Evolutionary conservation across 371 early-diverging fungal genomes (phyloP).

Genomic region (Blastocladiella emersonii): DNA sequence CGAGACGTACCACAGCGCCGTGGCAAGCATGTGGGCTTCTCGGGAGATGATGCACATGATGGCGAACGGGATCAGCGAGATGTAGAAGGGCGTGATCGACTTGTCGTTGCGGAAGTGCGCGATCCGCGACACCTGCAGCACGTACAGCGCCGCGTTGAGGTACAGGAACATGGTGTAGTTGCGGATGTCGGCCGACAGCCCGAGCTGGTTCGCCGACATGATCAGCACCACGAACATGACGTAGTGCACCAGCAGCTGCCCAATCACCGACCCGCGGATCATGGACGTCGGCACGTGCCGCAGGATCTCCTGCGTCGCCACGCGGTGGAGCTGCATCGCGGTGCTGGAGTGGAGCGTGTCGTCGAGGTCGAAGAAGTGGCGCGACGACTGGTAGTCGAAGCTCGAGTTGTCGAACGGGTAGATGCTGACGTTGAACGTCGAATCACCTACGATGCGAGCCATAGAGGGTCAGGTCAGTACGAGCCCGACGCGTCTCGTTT

Average conservation of each 20-base stretch:
- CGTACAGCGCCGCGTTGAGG: not conserved
- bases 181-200: not conserved
- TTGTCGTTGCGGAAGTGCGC: constrained; percentile 3
- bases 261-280: not conserved
- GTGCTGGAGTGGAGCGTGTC: too few species aligned
- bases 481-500: too few species aligned
- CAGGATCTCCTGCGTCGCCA: not conserved
- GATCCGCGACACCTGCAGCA: constrained; percentile 6
- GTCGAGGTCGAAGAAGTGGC: too few species aligned
- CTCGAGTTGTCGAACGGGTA: too few species aligned
- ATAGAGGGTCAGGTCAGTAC: too few species aligned
- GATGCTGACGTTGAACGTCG: too few species aligned
- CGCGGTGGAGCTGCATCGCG: too few species aligned
- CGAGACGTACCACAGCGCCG: constrained; percentile 25
- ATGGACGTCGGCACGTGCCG: not conserved
- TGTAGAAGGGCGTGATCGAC: constrained; percentile 9
- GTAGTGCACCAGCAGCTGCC: not conserved
- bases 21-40: constrained; percentile 23
- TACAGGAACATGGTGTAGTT: constrained; percentile 2
- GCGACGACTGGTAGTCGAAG: too few species aligned
- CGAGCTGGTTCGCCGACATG: not conserved
- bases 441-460: too few species aligned
- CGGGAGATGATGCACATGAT: constrained; percentile 21
- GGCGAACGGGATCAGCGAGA: constrained; percentile 21
- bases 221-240: constrained; percentile 1